Base-by-base conservation (phyloP, 139 green algal species). In the Tetraselmis chui region DNA sequence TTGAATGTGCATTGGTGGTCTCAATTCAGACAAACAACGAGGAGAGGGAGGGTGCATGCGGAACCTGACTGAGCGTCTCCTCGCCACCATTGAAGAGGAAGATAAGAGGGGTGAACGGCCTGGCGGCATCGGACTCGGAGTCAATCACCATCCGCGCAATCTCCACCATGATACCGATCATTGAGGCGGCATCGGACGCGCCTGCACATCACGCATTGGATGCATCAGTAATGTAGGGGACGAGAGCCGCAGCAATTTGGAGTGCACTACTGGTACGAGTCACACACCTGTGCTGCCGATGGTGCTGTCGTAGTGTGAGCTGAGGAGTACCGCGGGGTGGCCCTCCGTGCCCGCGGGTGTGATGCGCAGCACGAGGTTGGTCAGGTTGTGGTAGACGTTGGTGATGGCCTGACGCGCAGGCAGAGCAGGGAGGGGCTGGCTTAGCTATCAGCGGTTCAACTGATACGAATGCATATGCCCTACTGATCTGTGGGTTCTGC, bases 31-130 rank as follows among this genome's bases (percentile, higher is more conserved):
- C n/a, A n/a, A n/a, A n/a, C n/a, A n/a, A n/a, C n/a, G n/a, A n/a
- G n/a, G n/a, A n/a, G n/a, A n/a, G n/a, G 18, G 45, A 67, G 45
- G 45, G 18, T 67, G 45, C 11, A 29, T 87, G 31, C 1, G 80
- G 26, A 0, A 82, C 86, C 79, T 89, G 84, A 58, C 81, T 90
- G 30, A 90, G 79, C 29, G 90, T 89, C 83, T 93, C 90, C 85
- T 93, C 90, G 18, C 85, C 90, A 22, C 90, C 90, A 76, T 93
- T 95, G 82, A 91, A 88, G 67, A 94, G 84, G 31, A 95, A 89
- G 1, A 94, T 81, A 25, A 95, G 23, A 2, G 92, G 92, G 1
- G 83, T 85, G 2, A 75, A 29, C 32, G 92, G 85, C 78, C 30
- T 1, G 29, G 87, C 76, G 23, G 31, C 27, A 1, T 30, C 30